Evolutionary conservation across 148 eudicot genomes (phyloP), one percentile per base, ranked within the genome.

Genomic region (Dianthus caryophyllus): DNA sequence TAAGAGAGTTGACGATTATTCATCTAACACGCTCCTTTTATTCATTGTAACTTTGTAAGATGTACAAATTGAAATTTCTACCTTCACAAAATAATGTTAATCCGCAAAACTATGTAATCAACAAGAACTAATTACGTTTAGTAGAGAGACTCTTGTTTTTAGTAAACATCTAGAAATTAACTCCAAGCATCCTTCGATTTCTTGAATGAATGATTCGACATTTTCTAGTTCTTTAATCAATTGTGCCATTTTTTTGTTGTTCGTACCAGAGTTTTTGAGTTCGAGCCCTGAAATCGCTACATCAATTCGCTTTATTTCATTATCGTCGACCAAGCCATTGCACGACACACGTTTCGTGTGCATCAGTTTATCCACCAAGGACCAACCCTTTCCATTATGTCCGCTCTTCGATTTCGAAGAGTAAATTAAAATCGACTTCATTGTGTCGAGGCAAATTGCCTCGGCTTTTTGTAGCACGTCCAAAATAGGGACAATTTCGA

Each of bases 61-160:
- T n/a, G n/a, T n/a, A n/a, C n/a, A n/a, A n/a, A n/a, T n/a, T n/a
- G 13, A 64, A 64, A 20, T 49, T 49, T 65, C 29, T 17, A n/a
- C 25, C 62, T 15, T 10, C 43, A 44, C 44, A 68, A 68, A 68
- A n/a, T n/a, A n/a, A n/a, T n/a, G 54, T 26, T 64, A 1, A 18
- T 33, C 36, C 20, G 9, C 15, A 15, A 47, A 47, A 57, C 15
- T 27, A 68, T 49, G 27, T 21, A n/a, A 22, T 27, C 30, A 66
- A 61, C 68, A 75, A 6, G 75, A 77, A 43, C 66, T 78, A 29
- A 62, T 52, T 24, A 73, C 46, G 66, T 83, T 83, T 1, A 83
- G 76, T 66, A 80, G 82, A 33, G 78, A 77, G 9, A 83, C 82
- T 73, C 82, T 73, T 25, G 76, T 75, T 65, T 68, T 83, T 2